Evolutionary conservation across 2,329 filamentous ascomycete species (phyloP), one percentile per base, ranked within the genome.

Genomic region (Sclerotiophoma versabilis): DNA sequence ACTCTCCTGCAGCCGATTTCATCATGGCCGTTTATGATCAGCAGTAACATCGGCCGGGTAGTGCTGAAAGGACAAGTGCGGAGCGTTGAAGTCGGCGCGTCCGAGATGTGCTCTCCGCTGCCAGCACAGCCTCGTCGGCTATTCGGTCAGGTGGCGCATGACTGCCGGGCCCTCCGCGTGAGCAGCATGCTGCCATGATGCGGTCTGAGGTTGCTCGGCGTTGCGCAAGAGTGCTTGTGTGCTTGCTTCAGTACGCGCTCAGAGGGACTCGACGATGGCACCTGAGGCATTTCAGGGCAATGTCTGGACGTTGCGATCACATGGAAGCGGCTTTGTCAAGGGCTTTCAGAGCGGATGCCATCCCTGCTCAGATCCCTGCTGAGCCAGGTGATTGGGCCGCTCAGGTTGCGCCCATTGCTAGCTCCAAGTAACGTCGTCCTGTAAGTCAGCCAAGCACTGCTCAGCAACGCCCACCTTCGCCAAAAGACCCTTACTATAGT

Each of bases 381-480:
- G 26, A n/a, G 43, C 62, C 53, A 54, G 51, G 53, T 73, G 64
- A 75, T 75, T 75, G 73, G 71, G 60, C 63, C 43, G 61, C 53
- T 37, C 59, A 50, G 65, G 62, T 68, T 55, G 46, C 54, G 66
- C 68, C 66, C 68, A 71, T 71, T 66, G 71, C 71, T 75, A 72
- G 71, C 59, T 63, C 60, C 68, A 68, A 70, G 55, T 66, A 72
- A 72, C 70, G 66, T 68, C 68, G 63, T 68, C 73, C 73, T 75
- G 71, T 74, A 63, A 64, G 68, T 54, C 58, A 47, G 60, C 69
- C 71, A 73, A 73, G 70, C 65, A 70, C 23, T 58, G 67, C 46
- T 47, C 69, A 56, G 65, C 66, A 57, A 66, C 65, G 63, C 66
- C 69, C 68, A 68, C 68, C 59, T 59, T 61, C 51, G 33, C 58